Percentiles rank a stretch among this genome's conserved stretches.
These are phyloP conservation scores for Cytospora paraplurivora DNA, from an alignment of 2,329 filamentous ascomycete species.

Conservation along the genomic window DNA sequence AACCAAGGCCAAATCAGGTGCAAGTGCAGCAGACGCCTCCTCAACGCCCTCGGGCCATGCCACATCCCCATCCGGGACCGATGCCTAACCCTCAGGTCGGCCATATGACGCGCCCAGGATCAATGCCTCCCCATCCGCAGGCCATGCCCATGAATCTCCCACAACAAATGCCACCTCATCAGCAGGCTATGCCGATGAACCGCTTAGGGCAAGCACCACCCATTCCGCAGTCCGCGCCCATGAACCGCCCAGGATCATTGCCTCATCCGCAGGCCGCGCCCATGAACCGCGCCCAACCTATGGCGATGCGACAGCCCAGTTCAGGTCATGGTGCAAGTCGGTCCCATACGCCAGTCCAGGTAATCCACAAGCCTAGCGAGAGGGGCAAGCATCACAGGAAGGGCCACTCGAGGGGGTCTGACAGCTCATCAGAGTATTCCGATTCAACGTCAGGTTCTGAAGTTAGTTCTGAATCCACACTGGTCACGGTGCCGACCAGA, in stretches of 20 bases:
- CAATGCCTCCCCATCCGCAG: background rate
- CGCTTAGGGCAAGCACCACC: background rate
- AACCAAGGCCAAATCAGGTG: background rate
- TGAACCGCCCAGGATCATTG: background rate
- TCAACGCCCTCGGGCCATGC: constrained; percentile 8
- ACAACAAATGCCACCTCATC: background rate
- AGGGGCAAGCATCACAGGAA: constrained; percentile 7
- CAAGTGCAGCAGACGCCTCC: constrained; percentile 7
- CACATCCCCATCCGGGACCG: constrained; percentile 8
- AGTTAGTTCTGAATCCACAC: background rate
- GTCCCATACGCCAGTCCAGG: constrained; percentile 15
- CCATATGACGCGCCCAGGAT: constrained; percentile 8
- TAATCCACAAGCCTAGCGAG: constrained; percentile 6
- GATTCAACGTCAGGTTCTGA: constrained; percentile 14
- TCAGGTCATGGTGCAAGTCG: constrained; percentile 3
- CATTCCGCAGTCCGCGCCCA: background rate
- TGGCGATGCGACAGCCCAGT: constrained; percentile 8
- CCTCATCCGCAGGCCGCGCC: background rate
- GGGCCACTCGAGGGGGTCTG: constrained; percentile 16
- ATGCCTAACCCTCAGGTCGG: background rate
- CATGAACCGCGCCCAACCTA: background rate
- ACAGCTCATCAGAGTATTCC: constrained; percentile 18
- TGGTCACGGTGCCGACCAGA: constrained; percentile 11
- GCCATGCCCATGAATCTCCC: background rate
- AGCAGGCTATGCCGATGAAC: background rate